phyloP scores from a whole-genome alignment of 208 protist species.

The Leptomonas seymouri region DNA sequence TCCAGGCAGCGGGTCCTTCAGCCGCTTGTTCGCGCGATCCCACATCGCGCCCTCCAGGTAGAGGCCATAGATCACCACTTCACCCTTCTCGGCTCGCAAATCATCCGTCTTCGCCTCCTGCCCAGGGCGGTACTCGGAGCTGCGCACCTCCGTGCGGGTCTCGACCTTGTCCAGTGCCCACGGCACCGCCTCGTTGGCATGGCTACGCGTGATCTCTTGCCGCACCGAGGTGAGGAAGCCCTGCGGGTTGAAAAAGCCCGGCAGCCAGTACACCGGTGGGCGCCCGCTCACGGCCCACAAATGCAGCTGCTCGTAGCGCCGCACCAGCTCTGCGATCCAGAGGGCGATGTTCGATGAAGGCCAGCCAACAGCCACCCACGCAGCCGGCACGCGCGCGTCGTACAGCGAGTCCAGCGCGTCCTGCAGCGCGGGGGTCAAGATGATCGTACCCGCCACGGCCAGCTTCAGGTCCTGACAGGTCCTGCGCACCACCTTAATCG shows the following conservation, averaged over 20 bases:
- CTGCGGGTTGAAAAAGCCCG: slow-evolving; percentile 99
- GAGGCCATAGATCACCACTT: slow-evolving; percentile 98
- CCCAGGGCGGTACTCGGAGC: slow-evolving; percentile 88
- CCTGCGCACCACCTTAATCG: slow-evolving; percentile 79
- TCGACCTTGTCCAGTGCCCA: slow-evolving; percentile 98
- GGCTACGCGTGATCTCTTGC: slow-evolving; percentile 96
- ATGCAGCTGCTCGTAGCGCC: slow-evolving; percentile 95
- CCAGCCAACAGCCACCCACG: slow-evolving; percentile 97
- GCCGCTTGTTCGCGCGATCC: slow-evolving; percentile 94
- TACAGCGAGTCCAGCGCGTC: slow-evolving; percentile 96
- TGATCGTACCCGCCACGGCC: slow-evolving; percentile 97
- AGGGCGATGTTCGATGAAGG: slow-evolving; percentile 95
- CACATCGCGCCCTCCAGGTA: slow-evolving; percentile 98
- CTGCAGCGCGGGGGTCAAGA: slow-evolving; percentile 96
- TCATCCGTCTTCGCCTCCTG: slow-evolving; percentile 93
- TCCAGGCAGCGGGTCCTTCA: slow-evolving; percentile 95
- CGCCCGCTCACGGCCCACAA: slow-evolving; percentile 93
- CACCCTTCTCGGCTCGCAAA: slow-evolving; percentile 92
- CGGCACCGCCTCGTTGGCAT: slow-evolving; percentile 86
- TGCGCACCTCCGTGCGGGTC: slow-evolving; percentile 94
- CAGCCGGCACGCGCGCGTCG: slow-evolving; percentile 95
- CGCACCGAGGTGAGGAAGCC: slow-evolving; percentile 98
- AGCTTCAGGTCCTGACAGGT: slow-evolving; percentile 95
- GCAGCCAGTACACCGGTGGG: slow-evolving; percentile 96
- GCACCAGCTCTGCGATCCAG: slow-evolving; percentile 97